Evolutionary conservation across 2,329 filamentous ascomycete species (phyloP).

Genomic region (Fusarium temperatum): DNA sequence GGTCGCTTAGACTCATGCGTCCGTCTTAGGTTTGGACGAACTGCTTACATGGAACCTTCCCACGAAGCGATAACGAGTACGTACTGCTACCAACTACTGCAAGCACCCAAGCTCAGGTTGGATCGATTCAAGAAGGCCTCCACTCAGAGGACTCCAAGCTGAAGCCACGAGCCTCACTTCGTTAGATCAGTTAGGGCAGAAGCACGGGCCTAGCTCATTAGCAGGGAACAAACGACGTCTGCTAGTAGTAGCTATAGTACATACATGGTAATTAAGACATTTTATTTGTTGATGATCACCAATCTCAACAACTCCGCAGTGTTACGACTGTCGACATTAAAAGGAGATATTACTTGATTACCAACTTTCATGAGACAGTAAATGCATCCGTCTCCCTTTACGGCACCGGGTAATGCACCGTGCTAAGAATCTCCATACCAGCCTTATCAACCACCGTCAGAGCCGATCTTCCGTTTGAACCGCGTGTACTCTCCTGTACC

Average conservation of each 20-base stretch:
- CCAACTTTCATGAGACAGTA: background rate
- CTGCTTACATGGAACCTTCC: background rate
- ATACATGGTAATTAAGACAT: conserved; percentile 6
- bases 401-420: background rate
- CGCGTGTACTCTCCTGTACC: background rate
- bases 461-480: background rate
- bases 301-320: conserved; percentile 28
- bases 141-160: conserved; percentile 27
- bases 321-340: conserved; percentile 1
- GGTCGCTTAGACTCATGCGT: conserved; percentile 17
- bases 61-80: conserved; percentile 30
- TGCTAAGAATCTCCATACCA: background rate
- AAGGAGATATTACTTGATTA: conserved; percentile 12
- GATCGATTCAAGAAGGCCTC: conserved; percentile 10
- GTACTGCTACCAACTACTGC: conserved; percentile 4
- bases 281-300: conserved; percentile 28
- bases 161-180: conserved; percentile 35
- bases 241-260: background rate
- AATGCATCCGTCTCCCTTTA: conserved; percentile 4
- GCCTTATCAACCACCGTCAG: background rate
- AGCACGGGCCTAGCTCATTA: conserved; percentile 34
- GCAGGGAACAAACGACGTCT: conserved; percentile 23
- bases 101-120: background rate
- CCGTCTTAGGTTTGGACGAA: conserved; percentile 16
- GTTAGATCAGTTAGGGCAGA: conserved; percentile 34